Percentiles rank a stretch among this genome's conserved stretches.
Evolutionary conservation across 2,329 filamentous ascomycete genomes (phyloP).

Genomic region (Fonsecaea nubica): DNA sequence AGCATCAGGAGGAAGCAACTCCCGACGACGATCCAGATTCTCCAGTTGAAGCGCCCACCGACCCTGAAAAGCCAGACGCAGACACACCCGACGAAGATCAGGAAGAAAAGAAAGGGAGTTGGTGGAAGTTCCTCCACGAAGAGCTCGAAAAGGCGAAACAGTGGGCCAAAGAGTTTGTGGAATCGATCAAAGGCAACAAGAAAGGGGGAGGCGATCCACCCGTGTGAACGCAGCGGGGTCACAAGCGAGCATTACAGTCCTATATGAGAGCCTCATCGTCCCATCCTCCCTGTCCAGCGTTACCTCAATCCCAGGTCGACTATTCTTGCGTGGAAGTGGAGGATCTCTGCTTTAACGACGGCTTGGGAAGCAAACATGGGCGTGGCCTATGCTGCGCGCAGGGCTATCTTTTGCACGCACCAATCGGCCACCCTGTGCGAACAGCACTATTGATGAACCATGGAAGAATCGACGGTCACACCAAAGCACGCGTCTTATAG

Average conservation of each 20-base stretch:
- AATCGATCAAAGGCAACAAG: slow-evolving; percentile 39
- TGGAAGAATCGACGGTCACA: too few relatives aligned
- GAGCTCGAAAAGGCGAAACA: slow-evolving; percentile 40
- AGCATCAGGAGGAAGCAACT: slow-evolving; percentile 8
- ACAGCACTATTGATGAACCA: neutral
- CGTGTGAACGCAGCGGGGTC: slow-evolving; percentile 45
- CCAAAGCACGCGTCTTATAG: too few relatives aligned
- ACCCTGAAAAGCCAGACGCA: neutral
- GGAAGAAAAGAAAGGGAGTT: slow-evolving; percentile 26
- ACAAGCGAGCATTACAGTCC: neutral
- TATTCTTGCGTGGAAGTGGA: neutral
- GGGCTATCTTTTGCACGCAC: neutral
- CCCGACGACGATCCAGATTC: neutral
- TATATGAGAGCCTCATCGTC: neutral
- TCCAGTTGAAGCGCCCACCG: neutral
- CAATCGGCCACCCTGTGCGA: neutral
- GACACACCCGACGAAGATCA: slow-evolving; percentile 7
- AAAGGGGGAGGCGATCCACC: slow-evolving; percentile 27
- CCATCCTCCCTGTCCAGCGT: neutral
- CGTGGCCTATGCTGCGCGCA: neutral
- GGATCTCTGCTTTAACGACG: neutral
- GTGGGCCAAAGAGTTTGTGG: slow-evolving; percentile 40
- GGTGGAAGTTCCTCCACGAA: slow-evolving; percentile 40
- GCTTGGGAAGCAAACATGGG: neutral
- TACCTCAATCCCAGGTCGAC: neutral